Evolutionary conservation across 768 basidiomycete genomes (phyloP), one percentile per base, ranked within the genome.

Genomic region (Leccinellum luteum): DNA sequence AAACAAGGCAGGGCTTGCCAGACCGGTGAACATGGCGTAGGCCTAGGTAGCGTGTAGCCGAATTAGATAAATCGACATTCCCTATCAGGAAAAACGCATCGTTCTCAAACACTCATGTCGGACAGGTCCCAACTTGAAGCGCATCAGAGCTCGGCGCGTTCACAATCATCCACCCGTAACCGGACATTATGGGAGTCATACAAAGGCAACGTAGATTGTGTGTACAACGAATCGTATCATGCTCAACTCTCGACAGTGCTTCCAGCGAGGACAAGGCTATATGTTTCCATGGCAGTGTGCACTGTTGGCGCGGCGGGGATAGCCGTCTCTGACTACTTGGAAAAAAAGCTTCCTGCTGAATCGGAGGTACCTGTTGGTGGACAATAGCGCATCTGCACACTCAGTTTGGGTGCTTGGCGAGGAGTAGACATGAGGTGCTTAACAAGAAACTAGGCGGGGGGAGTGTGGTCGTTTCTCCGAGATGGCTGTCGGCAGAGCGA

Each of bases 11-110:
- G 31, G 43, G 69, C 86, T 67, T 77, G 89, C 89, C 74, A 91
- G 78, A 65, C 89, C 89, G 52, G 89, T 91, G 72, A 91, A 91
- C 89, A 91, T 90, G 49, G 3, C 5, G 31, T 15, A 12, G 25
- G n/a, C n/a, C n/a, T n/a, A 25, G 2, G 25, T 28, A 28, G 28
- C 28, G 23, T 8, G n/a, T 13, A 31, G 44, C 6, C 14, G 23
- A 47, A 17, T 38, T 31, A 25, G 25, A 25, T 12, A n/a, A 14
- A 31, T 48, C 12, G 9, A 48, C 3, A 49, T 49, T 49, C 48
- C 48, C 31, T 34, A 43, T 48, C 34, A 4, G 60, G 60, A 51
- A 38, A n/a, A 44, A 38, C 21, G 19, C 45, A 25, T 21, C 43
- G 30, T 14, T 32, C 34, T 55, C n/a, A 49, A 50, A 57, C 56